A percentile compares a stretch with the other conserved stretches of the same genome.
phyloP scores from a whole-genome alignment of 2,329 filamentous ascomycete species.

The Fusarium setosum region DNA sequence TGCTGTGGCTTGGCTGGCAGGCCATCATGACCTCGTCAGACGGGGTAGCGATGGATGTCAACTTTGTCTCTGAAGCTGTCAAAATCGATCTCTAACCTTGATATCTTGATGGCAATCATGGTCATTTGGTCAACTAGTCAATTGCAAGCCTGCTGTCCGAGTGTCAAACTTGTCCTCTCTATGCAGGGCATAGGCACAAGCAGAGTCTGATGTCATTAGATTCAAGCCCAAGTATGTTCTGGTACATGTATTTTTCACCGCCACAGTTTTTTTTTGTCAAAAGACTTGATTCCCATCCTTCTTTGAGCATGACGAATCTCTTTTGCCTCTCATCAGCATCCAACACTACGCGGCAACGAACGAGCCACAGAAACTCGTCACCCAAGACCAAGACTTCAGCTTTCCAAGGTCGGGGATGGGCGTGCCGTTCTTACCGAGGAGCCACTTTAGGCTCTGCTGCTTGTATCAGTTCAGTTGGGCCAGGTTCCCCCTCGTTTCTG shows the following conservation, averaged over 20 bases:
- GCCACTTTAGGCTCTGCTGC: constrained; percentile 4
- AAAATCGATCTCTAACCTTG: too few relatives aligned
- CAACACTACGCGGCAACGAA: constrained; percentile 1
- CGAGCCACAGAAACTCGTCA: not conserved
- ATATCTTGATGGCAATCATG: too few relatives aligned
- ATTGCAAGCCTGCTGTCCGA: too few relatives aligned
- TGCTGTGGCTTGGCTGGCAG: not conserved
- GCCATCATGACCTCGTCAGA: not conserved
- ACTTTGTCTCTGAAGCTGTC: too few relatives aligned
- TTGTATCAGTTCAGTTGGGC: not conserved
- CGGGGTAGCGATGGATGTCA: too few relatives aligned
- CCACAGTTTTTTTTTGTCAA: not conserved
- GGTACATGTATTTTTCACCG: too few relatives aligned
- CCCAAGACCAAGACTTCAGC: not conserved
- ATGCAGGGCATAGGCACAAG: too few relatives aligned
- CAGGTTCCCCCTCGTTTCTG: not conserved
- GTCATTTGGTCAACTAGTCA: too few relatives aligned
- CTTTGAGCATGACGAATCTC: constrained; percentile 4
- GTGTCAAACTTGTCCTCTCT: too few relatives aligned
- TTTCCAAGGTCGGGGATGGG: constrained; percentile 1
- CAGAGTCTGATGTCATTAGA: too few relatives aligned
- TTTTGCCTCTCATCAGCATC: constrained; percentile 13
- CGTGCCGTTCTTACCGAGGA: constrained; percentile 29
- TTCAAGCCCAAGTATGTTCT: too few relatives aligned
- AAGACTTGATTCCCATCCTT: not conserved